Percentiles rank a stretch among this genome's conserved stretches.
Evolutionary conservation across 2,329 filamentous ascomycete genomes (phyloP).

Genomic region (Periconia sp.): DNA sequence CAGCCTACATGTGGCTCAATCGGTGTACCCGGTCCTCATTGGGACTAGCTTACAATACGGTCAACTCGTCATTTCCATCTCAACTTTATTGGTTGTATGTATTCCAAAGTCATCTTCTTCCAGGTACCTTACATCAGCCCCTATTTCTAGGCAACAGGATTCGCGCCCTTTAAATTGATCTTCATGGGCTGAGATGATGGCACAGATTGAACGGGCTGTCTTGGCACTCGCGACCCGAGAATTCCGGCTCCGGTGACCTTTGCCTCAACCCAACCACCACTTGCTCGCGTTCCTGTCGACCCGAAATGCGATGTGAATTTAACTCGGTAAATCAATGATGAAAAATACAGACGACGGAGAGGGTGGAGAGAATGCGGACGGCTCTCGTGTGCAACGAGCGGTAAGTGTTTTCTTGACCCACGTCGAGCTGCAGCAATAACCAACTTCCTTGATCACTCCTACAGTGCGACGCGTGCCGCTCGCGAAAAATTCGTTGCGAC

Average conservation of each 20-base stretch:
- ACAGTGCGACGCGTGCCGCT: slow-evolving; percentile 39
- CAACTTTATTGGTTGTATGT: too few relatives aligned
- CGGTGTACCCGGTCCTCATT: too few relatives aligned
- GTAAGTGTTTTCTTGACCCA: slow-evolving; percentile 14
- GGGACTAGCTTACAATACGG: too few relatives aligned
- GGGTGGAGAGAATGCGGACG: slow-evolving; percentile 32
- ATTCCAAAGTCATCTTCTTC: too few relatives aligned
- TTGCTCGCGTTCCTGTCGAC: slow-evolving; percentile 17
- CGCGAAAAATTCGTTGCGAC: slow-evolving; percentile 40
- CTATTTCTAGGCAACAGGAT: too few relatives aligned
- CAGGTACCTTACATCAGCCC: too few relatives aligned
- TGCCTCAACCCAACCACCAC: not conserved
- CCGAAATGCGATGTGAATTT: slow-evolving; percentile 11
- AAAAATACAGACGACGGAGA: slow-evolving; percentile 28
- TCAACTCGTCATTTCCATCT: too few relatives aligned
- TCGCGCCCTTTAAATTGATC: not conserved
- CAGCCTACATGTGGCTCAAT: too few relatives aligned
- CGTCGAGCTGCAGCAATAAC: not conserved
- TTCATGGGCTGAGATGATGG: not conserved
- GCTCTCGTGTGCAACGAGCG: slow-evolving; percentile 30
- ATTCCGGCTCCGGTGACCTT: slow-evolving; percentile 10
- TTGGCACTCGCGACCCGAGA: slow-evolving; percentile 18
- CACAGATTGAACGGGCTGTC: not conserved
- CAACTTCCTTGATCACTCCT: not conserved
- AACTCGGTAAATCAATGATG: slow-evolving; percentile 19